Evolutionary conservation across 2,329 filamentous ascomycete genomes (phyloP).

Genomic region (Curvularia verruculosa): DNA sequence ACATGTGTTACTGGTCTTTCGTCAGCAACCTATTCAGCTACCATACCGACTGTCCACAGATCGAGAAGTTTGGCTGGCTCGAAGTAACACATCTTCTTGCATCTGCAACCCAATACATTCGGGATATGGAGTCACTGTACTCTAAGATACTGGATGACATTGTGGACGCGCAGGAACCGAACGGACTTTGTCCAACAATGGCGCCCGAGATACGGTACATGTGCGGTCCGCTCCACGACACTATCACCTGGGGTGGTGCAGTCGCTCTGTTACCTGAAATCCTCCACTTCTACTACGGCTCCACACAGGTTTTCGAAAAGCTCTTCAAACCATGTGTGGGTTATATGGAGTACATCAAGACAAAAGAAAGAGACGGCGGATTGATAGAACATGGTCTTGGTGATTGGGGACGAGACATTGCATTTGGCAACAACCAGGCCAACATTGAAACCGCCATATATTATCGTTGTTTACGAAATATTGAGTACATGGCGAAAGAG

Average conservation of each 20-base stretch:
- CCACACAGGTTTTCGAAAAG: slow-evolving; percentile 47
- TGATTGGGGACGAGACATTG: slow-evolving; percentile 54
- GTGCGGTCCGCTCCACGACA: slow-evolving; percentile 57
- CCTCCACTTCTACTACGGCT: slow-evolving; percentile 51
- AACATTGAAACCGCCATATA: slow-evolving; percentile 56
- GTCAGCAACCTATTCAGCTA: slow-evolving; percentile 46
- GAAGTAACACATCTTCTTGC: slow-evolving; percentile 56
- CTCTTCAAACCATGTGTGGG: slow-evolving; percentile 48
- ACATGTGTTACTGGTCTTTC: slow-evolving; percentile 56
- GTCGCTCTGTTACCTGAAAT: slow-evolving; percentile 44
- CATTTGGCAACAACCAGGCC: slow-evolving; percentile 53
- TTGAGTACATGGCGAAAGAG: slow-evolving; percentile 46
- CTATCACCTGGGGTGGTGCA: slow-evolving; percentile 54
- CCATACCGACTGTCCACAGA: slow-evolving; percentile 51
- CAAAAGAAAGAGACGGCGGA: slow-evolving; percentile 47
- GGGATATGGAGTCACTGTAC: slow-evolving; percentile 56
- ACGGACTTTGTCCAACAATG: slow-evolving; percentile 56
- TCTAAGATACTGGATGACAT: slow-evolving; percentile 57
- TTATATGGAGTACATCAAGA: slow-evolving; percentile 53
- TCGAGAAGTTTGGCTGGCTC: slow-evolving; percentile 57
- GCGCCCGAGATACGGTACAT: slow-evolving; percentile 57
- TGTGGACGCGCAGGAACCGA: slow-evolving; percentile 54
- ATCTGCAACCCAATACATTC: slow-evolving; percentile 42
- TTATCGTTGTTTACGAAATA: slow-evolving; percentile 43
- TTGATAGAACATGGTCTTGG: slow-evolving; percentile 54